phyloP scores from a whole-genome alignment of 495 filamentous ascomycete genomes.

The Wilcoxina mikolae region DNA sequence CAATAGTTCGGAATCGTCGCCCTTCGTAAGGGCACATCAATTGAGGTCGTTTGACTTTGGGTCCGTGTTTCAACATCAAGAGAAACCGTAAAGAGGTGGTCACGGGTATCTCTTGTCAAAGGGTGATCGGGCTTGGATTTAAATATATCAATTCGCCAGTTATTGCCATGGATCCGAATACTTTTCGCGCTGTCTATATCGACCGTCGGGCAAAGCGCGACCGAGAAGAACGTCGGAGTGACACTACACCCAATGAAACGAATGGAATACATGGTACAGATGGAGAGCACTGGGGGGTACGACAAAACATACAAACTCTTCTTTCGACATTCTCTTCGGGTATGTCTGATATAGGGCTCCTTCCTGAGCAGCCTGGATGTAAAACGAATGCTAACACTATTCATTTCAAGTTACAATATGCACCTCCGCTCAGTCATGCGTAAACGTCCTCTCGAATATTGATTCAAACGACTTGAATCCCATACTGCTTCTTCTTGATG shows the following conservation, averaged over 20 bases:
- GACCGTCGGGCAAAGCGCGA: constrained; percentile 57
- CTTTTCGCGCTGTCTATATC: constrained; percentile 71
- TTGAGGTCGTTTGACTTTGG: neutral
- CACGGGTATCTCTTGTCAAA: neutral
- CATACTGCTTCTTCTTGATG: constrained; percentile 62
- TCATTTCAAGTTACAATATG: constrained; percentile 56
- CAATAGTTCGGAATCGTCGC: neutral
- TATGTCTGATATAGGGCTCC: constrained; percentile 29
- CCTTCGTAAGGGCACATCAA: neutral
- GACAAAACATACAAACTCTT: constrained; percentile 36
- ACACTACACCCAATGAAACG: constrained; percentile 15
- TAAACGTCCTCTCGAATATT: constrained; percentile 51
- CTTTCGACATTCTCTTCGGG: constrained; percentile 41
- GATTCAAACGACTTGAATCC: constrained; percentile 51
- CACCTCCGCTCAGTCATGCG: constrained; percentile 52
- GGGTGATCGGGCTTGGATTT: neutral
- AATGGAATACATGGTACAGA: constrained; percentile 23
- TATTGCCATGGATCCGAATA: constrained; percentile 25
- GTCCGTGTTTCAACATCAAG: neutral
- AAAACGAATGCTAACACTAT: neutral
- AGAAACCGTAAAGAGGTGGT: neutral
- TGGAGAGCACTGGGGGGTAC: constrained; percentile 39
- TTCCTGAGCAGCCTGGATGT: neutral
- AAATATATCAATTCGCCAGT: neutral
- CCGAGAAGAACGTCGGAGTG: constrained; percentile 30